Conservation (phyloP, 257 asterid genomes). For the Ligustrum vulgare region DNA sequence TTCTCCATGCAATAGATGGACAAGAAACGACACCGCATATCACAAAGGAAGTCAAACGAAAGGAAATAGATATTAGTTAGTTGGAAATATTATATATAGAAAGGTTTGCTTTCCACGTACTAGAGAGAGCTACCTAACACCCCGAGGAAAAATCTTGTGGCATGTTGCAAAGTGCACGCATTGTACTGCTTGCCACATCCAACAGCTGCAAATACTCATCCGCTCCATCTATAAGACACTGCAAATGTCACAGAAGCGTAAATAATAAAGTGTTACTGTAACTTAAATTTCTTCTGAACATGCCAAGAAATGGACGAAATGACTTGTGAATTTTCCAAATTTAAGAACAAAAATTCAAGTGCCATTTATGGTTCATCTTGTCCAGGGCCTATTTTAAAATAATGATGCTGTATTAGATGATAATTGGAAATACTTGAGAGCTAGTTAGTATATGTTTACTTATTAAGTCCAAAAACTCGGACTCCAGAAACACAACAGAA, state of each 20-base stretch:
- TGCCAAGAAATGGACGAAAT: background rate
- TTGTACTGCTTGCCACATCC: slow-evolving; percentile 73
- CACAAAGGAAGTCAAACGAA: too few species aligned
- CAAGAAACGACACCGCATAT: too few species aligned
- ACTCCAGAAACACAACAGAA: background rate
- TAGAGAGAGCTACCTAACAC: slow-evolving; percentile 23
- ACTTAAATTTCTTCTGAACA: background rate
- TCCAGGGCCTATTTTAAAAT: background rate
- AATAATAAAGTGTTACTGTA: background rate
- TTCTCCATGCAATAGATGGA: too few species aligned
- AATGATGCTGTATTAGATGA: background rate
- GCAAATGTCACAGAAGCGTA: slow-evolving; percentile 26
- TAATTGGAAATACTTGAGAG: background rate
- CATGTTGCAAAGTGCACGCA: slow-evolving; percentile 66
- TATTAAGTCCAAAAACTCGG: background rate
- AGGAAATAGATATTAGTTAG: too few species aligned
- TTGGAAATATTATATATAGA: too few species aligned
- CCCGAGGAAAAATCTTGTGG: slow-evolving; percentile 51
- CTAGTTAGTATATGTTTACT: background rate
- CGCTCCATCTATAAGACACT: slow-evolving; percentile 92
- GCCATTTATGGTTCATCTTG: background rate
- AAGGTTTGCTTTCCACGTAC: background rate
- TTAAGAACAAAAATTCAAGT: background rate
- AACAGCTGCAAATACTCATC: slow-evolving; percentile 91
- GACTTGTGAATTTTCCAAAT: background rate